Evolutionary conservation across 2,329 filamentous ascomycete genomes (phyloP).

Genomic region (Pseudonectria buxi): DNA sequence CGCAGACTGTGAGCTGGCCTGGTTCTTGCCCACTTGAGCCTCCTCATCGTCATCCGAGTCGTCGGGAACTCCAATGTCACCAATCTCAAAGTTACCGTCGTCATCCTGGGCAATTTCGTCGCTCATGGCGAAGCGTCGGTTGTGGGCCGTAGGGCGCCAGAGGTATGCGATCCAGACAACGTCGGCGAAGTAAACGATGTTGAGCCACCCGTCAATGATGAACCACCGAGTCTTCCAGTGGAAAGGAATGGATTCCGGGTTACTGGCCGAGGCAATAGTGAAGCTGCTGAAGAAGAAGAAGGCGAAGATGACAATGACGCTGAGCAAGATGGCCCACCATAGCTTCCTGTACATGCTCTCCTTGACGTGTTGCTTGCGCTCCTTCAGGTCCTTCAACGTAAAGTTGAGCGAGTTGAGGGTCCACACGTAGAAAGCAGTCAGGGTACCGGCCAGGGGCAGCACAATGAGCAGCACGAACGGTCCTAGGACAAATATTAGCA

Average conservation of each 20-base stretch:
- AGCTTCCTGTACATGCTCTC: conserved; percentile 95
- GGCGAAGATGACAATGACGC: conserved; percentile 90
- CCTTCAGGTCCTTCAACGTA: conserved; percentile 92
- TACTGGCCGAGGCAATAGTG: conserved; percentile 77
- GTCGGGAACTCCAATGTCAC: conserved; percentile 73
- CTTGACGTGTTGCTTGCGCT: conserved; percentile 90
- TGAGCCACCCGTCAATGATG: conserved; percentile 93
- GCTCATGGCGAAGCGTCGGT: conserved; percentile 95
- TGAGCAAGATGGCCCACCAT: conserved; percentile 94
- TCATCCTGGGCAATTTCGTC: conserved; percentile 98
- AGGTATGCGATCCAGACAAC: conserved; percentile 91
- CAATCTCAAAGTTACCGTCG: conserved; percentile 90
- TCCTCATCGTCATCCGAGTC: conserved; percentile 55
- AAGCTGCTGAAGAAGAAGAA: conserved; percentile 99
- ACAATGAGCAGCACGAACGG: conserved; percentile 90
- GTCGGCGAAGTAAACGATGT: conserved; percentile 90
- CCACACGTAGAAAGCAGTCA: conserved; percentile 98
- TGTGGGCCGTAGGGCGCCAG: conserved; percentile 95
- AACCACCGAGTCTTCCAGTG: conserved; percentile 99
- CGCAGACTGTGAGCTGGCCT: conserved; percentile 15
- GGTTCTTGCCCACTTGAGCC: conserved; percentile 38
- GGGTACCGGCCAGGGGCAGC: conserved; percentile 79
- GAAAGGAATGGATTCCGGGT: conserved; percentile 86
- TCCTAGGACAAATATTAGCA: conserved; percentile 39
- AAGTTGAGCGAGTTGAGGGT: conserved; percentile 90